phyloP scores from a whole-genome alignment of 495 filamentous ascomycete genomes.

The Lepidopterella palustris region DNA sequence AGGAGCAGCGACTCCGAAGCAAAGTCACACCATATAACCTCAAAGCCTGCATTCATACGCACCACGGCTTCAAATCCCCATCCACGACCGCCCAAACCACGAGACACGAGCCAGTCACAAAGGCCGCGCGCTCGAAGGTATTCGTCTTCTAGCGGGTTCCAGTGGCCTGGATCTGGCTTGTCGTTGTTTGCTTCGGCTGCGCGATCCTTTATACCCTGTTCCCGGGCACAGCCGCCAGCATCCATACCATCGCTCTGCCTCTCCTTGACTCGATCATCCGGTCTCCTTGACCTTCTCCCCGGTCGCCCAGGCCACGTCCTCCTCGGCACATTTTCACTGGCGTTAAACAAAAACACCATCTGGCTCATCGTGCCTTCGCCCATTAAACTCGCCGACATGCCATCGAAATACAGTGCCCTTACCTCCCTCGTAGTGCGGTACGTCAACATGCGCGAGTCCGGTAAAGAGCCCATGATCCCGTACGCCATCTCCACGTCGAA shows the following conservation, averaged over 20 bases:
- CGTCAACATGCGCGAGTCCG: conserved; percentile 38
- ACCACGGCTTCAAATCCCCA: conserved; percentile 43
- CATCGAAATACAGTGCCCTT: conserved; percentile 42
- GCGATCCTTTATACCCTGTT: no score
- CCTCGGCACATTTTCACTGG: conserved; percentile 29
- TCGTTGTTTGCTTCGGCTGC: no score
- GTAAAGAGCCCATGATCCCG: conserved; percentile 39
- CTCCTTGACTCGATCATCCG: not conserved
- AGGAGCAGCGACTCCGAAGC: conserved; percentile 31
- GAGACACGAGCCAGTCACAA: conserved; percentile 34
- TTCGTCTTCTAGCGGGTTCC: conserved; percentile 35
- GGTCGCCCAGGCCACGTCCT: conserved; percentile 5
- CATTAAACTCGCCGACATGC: conserved; percentile 39
- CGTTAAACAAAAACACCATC: conserved; percentile 41
- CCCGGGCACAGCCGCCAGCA: no score
- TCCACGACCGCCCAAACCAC: conserved; percentile 26
- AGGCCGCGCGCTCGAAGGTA: conserved; percentile 39
- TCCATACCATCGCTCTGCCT: no score
- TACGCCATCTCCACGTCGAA: conserved; percentile 44
- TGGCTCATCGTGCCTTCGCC: conserved; percentile 38
- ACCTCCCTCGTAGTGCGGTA: conserved; percentile 37
- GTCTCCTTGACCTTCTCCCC: conserved; percentile 1
- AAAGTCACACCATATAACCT: conserved; percentile 44
- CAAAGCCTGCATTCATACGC: conserved; percentile 45
- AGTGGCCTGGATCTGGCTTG: no score